phyloP scores from a whole-genome alignment of 129 eudicot species.

The Flaveria trinervia region DNA sequence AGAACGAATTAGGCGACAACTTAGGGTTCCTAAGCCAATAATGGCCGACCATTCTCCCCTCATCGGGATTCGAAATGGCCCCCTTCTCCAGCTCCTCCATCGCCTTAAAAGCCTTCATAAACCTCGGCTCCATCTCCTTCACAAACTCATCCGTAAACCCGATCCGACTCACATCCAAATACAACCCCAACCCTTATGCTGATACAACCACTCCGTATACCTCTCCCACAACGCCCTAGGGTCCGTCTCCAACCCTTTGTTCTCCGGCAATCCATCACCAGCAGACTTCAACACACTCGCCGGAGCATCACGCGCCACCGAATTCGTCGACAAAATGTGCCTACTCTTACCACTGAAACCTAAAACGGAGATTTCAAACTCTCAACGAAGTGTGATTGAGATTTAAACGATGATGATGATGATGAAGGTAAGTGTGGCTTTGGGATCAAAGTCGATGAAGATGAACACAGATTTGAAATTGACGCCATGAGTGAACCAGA shows the following conservation, averaged over 20 bases:
- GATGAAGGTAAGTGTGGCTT: slow-evolving; percentile 18
- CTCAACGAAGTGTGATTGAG: slow-evolving; percentile 4
- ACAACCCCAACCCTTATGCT: slow-evolving; percentile 87
- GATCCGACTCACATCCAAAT: slow-evolving; percentile 81
- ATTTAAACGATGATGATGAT: background rate
- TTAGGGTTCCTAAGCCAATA: slow-evolving; percentile 82
- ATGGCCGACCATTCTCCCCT: slow-evolving; percentile 96
- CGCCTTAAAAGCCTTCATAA: slow-evolving; percentile 63
- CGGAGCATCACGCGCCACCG: slow-evolving; percentile 58
- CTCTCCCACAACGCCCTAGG: slow-evolving; percentile 66
- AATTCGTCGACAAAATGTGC: slow-evolving; percentile 19
- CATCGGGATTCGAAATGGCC: slow-evolving; percentile 93
- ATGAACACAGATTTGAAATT: slow-evolving; percentile 46
- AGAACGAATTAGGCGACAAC: slow-evolving; percentile 65
- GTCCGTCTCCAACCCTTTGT: slow-evolving; percentile 51
- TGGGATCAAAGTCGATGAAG: slow-evolving; percentile 36
- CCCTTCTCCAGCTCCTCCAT: slow-evolving; percentile 91
- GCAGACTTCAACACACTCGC: slow-evolving; percentile 33
- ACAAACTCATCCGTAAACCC: slow-evolving; percentile 76
- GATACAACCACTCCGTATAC: slow-evolving; percentile 92
- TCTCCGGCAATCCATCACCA: slow-evolving; percentile 32
- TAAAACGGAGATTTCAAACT: background rate
- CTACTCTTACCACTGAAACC: background rate
- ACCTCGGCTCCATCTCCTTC: slow-evolving; percentile 74
- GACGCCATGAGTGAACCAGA: slow-evolving; percentile 38